Conservation (phyloP, 257 asterid genomes). For the Solanum phureja region DNA sequence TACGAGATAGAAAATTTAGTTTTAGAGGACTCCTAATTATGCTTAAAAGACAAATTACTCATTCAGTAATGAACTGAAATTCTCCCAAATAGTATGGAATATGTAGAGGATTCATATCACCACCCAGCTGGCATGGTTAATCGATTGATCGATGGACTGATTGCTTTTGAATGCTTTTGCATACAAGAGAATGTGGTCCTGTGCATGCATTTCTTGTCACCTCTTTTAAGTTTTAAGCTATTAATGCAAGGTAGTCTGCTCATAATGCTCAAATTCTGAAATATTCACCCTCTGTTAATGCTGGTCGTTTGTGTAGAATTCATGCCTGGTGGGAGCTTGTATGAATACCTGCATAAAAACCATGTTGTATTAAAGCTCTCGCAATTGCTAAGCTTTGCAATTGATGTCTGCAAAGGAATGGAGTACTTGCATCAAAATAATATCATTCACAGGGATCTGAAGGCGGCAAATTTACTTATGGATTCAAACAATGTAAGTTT, state of each 20-base stretch:
- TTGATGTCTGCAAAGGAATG: constrained; percentile 92
- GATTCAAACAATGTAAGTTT: constrained; percentile 52
- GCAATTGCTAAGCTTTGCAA: constrained; percentile 61
- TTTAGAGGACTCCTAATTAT: background rate
- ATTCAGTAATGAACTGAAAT: background rate
- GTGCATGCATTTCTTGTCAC: background rate
- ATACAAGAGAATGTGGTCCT: background rate
- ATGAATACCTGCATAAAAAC: constrained; percentile 62
- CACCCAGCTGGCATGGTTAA: background rate
- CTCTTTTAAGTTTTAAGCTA: background rate
- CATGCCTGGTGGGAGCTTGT: constrained; percentile 86
- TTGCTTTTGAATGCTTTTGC: background rate
- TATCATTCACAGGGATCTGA: constrained; percentile 82
- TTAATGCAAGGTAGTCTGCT: background rate
- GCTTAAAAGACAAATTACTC: background rate
- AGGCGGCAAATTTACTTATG: constrained; percentile 84
- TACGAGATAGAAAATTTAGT: background rate
- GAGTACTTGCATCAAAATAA: constrained; percentile 75
- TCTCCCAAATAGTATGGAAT: background rate
- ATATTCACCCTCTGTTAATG: background rate
- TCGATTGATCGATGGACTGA: background rate
- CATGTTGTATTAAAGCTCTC: constrained; percentile 47
- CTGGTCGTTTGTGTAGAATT: constrained; percentile 40
- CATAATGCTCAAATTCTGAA: background rate
- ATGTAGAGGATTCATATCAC: background rate